These are phyloP conservation scores for Pleurotus eryngii DNA, from an alignment of 768 basidiomycete genomes.

Conservation along the genomic window DNA sequence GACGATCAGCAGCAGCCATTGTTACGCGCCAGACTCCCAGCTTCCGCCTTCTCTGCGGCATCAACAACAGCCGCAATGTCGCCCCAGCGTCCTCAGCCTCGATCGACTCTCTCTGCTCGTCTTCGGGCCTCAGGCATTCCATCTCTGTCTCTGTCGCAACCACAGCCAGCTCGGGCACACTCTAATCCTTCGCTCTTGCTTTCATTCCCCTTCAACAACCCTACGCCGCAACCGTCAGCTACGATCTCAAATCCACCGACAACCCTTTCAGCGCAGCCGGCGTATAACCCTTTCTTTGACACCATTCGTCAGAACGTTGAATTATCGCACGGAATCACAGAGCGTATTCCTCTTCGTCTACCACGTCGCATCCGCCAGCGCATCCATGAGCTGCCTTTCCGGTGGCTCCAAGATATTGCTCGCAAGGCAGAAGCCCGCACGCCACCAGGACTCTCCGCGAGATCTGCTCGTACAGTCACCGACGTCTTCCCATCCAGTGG, in stretches of 20 bases:
- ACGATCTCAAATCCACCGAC: neutral
- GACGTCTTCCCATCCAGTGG: neutral
- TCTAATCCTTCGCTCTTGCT: neutral
- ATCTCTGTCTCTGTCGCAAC: conserved; percentile 12
- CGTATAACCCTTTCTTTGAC: conserved; percentile 93
- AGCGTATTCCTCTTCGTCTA: conserved; percentile 74
- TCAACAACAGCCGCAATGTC: conserved; percentile 34
- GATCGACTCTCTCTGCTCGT: conserved; percentile 15
- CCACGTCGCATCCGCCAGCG: conserved; percentile 49
- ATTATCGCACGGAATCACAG: conserved; percentile 69
- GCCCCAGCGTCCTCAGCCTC: conserved; percentile 16
- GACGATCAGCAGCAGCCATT: conserved; percentile 31
- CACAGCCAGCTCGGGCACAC: conserved; percentile 15
- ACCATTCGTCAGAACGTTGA: conserved; percentile 87
- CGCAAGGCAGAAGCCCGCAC: conserved; percentile 35
- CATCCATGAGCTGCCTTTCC: conserved; percentile 73
- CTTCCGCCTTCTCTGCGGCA: conserved; percentile 59
- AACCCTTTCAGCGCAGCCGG: conserved; percentile 15
- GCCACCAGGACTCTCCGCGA: conserved; percentile 14
- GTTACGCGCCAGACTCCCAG: conserved; percentile 60
- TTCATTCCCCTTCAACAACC: neutral
- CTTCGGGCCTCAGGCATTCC: conserved; percentile 11
- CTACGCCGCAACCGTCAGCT: neutral
- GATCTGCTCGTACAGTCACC: neutral
- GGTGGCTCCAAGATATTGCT: conserved; percentile 76